Conservation (phyloP, 164 flowering plant species). For the Annona cherimola region DNA sequence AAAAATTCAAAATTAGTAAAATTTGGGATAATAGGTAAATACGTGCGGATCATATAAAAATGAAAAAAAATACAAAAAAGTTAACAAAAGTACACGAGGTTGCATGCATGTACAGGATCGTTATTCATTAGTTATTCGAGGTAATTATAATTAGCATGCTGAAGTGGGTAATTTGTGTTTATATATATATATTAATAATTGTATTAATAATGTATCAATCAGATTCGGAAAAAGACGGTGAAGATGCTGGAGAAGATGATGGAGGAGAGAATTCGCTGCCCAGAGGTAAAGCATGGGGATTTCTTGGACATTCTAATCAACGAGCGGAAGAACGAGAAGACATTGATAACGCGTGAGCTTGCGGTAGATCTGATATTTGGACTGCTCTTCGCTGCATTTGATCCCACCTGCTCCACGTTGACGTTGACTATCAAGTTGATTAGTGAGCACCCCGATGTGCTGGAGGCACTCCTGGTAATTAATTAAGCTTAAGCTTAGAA, state of each 20-base stretch:
- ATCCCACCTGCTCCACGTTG: constrained; percentile 32
- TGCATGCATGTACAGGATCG: too few species aligned
- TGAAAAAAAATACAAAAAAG: too few species aligned
- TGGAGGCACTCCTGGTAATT: constrained; percentile 57
- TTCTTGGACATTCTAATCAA: constrained; percentile 47
- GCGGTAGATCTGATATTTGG: constrained; percentile 32
- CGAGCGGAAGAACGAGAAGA: constrained; percentile 30
- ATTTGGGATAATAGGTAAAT: too few species aligned
- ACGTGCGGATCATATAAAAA: too few species aligned
- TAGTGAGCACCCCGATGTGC: constrained; percentile 58
- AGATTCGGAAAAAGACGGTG: constrained; percentile 87
- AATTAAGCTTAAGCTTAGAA: background rate
- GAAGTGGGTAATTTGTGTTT: background rate
- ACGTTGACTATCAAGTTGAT: constrained; percentile 30
- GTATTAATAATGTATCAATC: constrained; percentile 2
- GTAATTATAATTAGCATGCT: background rate
- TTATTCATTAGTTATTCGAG: too few species aligned
- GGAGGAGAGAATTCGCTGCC: constrained; percentile 49
- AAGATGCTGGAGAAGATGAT: constrained; percentile 63
- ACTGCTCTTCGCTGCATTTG: constrained; percentile 39
- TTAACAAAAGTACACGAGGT: too few species aligned
- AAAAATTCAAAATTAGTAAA: too few species aligned
- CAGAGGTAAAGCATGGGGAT: constrained; percentile 43
- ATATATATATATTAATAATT: background rate
- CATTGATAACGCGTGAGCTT: constrained; percentile 26